phyloP scores from a whole-genome alignment of 75 land plant species.

The Azolla pinnata region DNA sequence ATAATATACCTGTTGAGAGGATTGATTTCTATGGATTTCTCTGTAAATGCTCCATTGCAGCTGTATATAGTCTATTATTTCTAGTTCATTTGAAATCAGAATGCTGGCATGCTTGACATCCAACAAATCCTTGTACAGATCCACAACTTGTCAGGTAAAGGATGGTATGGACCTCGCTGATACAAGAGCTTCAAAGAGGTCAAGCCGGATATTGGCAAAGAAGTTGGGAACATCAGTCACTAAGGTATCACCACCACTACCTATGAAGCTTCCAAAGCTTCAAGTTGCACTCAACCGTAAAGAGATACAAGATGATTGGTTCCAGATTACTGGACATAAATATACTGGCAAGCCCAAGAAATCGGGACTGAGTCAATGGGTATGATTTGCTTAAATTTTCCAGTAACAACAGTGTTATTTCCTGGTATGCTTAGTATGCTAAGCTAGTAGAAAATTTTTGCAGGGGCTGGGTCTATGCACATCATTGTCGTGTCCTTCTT shows the following conservation, averaged over 20 bases:
- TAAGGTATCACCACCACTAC: constrained; percentile 46
- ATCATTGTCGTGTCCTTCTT: constrained; percentile 42
- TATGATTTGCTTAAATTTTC: constrained; percentile 5
- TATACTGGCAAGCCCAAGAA: constrained; percentile 43
- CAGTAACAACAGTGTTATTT: not conserved
- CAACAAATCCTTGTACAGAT: too few relatives aligned
- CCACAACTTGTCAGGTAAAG: too few relatives aligned
- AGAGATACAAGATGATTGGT: constrained; percentile 47
- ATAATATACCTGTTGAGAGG: too few relatives aligned
- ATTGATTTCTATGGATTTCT: too few relatives aligned
- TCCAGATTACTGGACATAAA: constrained; percentile 42
- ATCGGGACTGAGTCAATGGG: constrained; percentile 34
- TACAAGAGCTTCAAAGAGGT: constrained; percentile 18
- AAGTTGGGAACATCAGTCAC: constrained; percentile 30
- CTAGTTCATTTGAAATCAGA: too few relatives aligned
- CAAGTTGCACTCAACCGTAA: constrained; percentile 41
- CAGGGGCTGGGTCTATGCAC: constrained; percentile 50
- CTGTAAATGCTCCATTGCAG: too few relatives aligned
- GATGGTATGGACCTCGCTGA: too few relatives aligned
- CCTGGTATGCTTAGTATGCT: constrained; percentile 2
- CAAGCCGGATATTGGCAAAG: constrained; percentile 14
- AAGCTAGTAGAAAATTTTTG: constrained; percentile 4
- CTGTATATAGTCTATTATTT: too few relatives aligned
- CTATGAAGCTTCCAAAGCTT: constrained; percentile 41
- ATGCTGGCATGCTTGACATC: too few relatives aligned